A percentile compares a stretch with the other conserved stretches of the same genome.
Conservation (phyloP, 148 eudicot genomes). For the Tetragonia tetragonoides region DNA sequence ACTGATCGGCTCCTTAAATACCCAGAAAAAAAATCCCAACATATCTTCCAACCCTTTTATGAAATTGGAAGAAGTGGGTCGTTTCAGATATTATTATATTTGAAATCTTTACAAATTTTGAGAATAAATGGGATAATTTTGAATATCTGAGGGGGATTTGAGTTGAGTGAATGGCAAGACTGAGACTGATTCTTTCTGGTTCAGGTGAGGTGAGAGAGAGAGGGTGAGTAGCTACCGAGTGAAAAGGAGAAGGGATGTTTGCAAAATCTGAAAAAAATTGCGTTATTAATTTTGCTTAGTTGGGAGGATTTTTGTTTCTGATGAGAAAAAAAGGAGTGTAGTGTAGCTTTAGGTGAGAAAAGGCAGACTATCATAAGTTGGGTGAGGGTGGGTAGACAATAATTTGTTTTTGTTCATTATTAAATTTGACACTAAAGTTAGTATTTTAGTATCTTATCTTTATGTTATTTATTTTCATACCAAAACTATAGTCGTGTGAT, state of each 20-base stretch:
- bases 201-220: constrained; percentile 8
- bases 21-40: constrained; percentile 32
- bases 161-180: constrained; percentile 22
- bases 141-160: not conserved
- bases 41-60: constrained; percentile 8
- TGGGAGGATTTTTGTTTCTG: not conserved
- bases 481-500: too few species aligned
- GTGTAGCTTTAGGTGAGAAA: not conserved
- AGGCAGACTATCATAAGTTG: constrained; percentile 7
- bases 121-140: not conserved
- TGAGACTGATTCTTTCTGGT: constrained; percentile 25
- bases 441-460: not conserved
- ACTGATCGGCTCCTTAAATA: constrained; percentile 33
- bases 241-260: not conserved
- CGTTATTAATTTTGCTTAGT: not conserved
- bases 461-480: too few species aligned
- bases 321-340: too few species aligned
- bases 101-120: not conserved
- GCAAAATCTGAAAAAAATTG: not conserved
- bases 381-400: constrained; percentile 20
- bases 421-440: not conserved
- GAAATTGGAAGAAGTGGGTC: not conserved
- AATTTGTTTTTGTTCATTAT: not conserved
- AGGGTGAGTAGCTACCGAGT: constrained; percentile 29
- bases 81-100: constrained; percentile 1